Evolutionary conservation across 352 stramenopile species (phyloP).

Genomic region (Phytophthora sansomeana): DNA sequence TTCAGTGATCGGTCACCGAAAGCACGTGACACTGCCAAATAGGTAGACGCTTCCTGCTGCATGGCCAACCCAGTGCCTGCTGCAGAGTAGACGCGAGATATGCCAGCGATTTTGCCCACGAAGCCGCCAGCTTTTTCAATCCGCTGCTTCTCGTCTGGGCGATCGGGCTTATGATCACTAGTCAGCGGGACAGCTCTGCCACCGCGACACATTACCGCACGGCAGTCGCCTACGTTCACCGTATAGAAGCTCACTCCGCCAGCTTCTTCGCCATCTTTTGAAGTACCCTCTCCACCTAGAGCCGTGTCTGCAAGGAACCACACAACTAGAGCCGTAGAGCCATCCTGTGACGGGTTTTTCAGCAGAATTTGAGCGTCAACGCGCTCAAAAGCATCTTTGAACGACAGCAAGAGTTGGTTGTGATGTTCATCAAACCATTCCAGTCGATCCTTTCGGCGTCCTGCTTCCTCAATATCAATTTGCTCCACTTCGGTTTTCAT

Average conservation of each 20-base stretch:
- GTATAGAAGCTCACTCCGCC: conserved; percentile 52
- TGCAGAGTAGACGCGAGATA: conserved; percentile 63
- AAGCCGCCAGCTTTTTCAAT: conserved; percentile 61
- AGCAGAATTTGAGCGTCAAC: conserved; percentile 54
- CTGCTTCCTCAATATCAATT: conserved; percentile 47
- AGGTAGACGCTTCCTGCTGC: conserved; percentile 42
- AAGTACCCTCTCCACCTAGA: neutral
- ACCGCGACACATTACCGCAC: conserved; percentile 62
- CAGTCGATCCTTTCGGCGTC: conserved; percentile 26
- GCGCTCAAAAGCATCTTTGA: conserved; percentile 50
- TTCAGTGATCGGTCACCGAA: conserved; percentile 74
- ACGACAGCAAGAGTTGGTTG: conserved; percentile 34
- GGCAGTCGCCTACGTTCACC: conserved; percentile 70
- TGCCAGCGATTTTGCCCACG: conserved; percentile 53
- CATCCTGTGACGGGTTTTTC: conserved; percentile 55
- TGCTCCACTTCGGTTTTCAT: conserved; percentile 39
- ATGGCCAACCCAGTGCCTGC: conserved; percentile 46
- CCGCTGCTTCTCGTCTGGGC: conserved; percentile 53
- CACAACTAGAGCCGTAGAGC: conserved; percentile 58
- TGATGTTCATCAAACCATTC: conserved; percentile 41
- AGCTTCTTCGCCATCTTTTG: neutral
- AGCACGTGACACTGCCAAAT: conserved; percentile 63
- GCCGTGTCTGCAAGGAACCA: conserved; percentile 54
- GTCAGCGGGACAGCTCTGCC: conserved; percentile 51
- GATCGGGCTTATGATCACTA: conserved; percentile 66